Conservation (phyloP, 805 yeast genomes). For the Candida sakaeoensis region DNA sequence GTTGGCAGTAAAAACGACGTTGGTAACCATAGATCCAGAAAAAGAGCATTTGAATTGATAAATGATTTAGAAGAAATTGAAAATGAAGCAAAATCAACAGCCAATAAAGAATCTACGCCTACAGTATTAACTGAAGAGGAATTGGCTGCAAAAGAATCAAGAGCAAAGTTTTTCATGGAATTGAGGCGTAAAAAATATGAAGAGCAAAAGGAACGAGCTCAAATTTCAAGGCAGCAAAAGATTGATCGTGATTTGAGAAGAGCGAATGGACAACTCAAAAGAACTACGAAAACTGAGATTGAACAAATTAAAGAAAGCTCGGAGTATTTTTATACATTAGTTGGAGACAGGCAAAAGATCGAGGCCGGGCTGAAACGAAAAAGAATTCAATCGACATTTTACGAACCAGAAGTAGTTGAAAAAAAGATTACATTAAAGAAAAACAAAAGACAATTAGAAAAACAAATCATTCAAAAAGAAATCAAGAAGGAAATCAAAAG, state of each 20-base stretch:
- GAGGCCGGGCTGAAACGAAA: conserved; percentile 31
- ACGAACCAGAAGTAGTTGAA: conserved; percentile 22
- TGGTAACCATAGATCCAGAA: conserved; percentile 12
- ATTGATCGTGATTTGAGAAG: conserved; percentile 6
- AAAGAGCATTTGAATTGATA: conserved; percentile 13
- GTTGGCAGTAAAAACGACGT: conserved; percentile 9
- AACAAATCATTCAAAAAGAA: conserved; percentile 10
- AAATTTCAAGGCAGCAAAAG: not conserved
- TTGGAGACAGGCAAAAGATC: conserved; percentile 32
- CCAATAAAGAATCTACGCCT: not conserved
- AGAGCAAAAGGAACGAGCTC: conserved; percentile 1
- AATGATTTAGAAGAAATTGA: conserved; percentile 15
- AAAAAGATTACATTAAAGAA: conserved; percentile 11
- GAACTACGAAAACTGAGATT: conserved; percentile 2
- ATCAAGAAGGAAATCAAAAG: conserved; percentile 11
- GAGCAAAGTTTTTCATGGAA: conserved; percentile 5
- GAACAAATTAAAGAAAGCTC: conserved; percentile 21
- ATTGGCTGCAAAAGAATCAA: conserved; percentile 9
- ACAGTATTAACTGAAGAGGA: conserved; percentile 15
- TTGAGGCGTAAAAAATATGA: conserved; percentile 10
- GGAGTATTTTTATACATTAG: conserved; percentile 37
- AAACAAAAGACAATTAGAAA: conserved; percentile 11
- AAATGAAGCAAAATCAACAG: conserved; percentile 5
- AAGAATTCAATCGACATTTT: conserved; percentile 24
- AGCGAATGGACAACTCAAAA: conserved; percentile 8